Evolutionary conservation across 306 rosid species (phyloP), one percentile per base, ranked within the genome.

Genomic region (Sphenostylis stenocarpa): DNA sequence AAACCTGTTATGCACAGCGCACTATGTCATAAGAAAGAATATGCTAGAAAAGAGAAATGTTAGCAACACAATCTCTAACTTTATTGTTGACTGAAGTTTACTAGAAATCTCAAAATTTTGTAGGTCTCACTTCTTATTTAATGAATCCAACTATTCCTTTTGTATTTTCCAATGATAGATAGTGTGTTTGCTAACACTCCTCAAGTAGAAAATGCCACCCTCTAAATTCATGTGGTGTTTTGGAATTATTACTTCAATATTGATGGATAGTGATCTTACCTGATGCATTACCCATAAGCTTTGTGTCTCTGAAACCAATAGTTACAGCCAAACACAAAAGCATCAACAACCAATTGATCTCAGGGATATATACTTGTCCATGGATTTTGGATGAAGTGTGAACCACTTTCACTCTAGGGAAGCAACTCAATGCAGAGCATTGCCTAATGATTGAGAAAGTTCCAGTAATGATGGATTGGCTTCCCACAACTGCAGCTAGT

Each of bases 301-400:
- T 91, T 2, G 96, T 90, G 89, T 89, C 93, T 84, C 97, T 79
- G 81, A 95, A 92, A 77, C 97, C 97, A 62, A 92, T 60, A n/a
- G 99, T 95, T 58, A 88, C 91, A 24, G 90, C 97, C 92, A 95
- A 82, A 77, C 97, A 89, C 64, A 95, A 68, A 43, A 92, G 7
- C 99, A 92, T 90, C 85, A 95, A 82, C 55, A 90, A 79, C 99
- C 99, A 95, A 51, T 95, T 95, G 87, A 95, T 83, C 88, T 95
- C 97, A 0, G 99, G 99, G 77, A 95, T 92, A 75, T 95, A 95
- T 57, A 95, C 90, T 79, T 89, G 99, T 17, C 99, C 99, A n/a
- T 95, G 99, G 52, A 92, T 78, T 82, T 88, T 95, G 36, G 99
- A 90, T 41, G 97, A 92, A 9, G 99, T 95, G 72, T 95, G 99